Evolutionary conservation across 1,139 yeast species (phyloP).

Genomic region (Geotrichum fermentans): DNA sequence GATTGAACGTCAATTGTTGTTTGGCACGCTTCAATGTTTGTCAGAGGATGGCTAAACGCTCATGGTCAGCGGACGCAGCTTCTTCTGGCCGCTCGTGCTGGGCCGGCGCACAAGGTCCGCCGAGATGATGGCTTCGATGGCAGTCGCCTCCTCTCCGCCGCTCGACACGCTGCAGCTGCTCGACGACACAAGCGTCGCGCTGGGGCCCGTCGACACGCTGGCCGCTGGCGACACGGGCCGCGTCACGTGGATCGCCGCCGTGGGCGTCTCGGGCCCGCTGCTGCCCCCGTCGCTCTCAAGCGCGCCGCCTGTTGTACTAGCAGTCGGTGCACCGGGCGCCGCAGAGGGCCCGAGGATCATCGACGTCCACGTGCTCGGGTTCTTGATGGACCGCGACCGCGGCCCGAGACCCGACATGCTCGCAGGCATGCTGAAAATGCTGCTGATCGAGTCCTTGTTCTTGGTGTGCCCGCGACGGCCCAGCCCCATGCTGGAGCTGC

Average conservation of each 20-base stretch:
- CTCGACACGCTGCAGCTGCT: not conserved
- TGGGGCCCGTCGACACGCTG: not conserved
- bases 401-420: not conserved
- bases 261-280: not conserved
- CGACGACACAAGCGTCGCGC: not conserved
- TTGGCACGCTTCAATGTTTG: no score
- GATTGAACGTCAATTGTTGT: no score
- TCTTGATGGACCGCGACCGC: slow-evolving; percentile 15
- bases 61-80: slow-evolving; percentile 8
- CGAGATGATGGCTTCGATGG: not conserved
- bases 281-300: not conserved
- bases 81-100: slow-evolving; percentile 8
- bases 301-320: not conserved
- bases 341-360: slow-evolving; percentile 17
- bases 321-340: not conserved
- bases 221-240: not conserved
- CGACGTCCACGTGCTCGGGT: slow-evolving; percentile 18
- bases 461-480: slow-evolving; percentile 6
- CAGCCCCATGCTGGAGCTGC: not conserved
- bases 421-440: slow-evolving; percentile 11
- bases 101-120: slow-evolving; percentile 1
- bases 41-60: not conserved
- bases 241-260: not conserved
- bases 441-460: slow-evolving; percentile 13
- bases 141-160: not conserved